Evolutionary conservation across 192 early-diverging fungal species (phyloP), one percentile per base, ranked within the genome.

Genomic region (Powellomyces hirtus): DNA sequence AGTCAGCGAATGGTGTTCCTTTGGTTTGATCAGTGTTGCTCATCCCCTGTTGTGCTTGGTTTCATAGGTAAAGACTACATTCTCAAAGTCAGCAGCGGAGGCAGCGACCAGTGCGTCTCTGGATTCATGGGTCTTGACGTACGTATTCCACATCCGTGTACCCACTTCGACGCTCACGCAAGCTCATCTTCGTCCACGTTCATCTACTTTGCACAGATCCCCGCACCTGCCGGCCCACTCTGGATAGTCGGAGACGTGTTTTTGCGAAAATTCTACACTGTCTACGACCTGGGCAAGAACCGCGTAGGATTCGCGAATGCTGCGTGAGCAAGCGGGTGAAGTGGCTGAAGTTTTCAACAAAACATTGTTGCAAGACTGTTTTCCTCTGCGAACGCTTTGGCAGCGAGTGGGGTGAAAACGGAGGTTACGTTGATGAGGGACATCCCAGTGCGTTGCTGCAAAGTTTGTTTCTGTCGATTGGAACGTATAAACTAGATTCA

Each of bases 111-210:
- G 33, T 86, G 85, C 60, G 70, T 86, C n/a, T 81, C 78, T 16
- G 84, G 84, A 27, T 98, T 99, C 77, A 94, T 96, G 90, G 96
- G 95, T 37, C 86, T 94, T 74, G 94, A 96, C 38, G 59, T 64
- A 61, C 58, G 71, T 59, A 31, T 27, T 30, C 2, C 18, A 56
- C 53, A 56, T 29, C 10, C 29, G 53, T 33, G 26, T 56, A n/a
- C n/a, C n/a, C n/a, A n/a, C 31, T 30, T 29, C 53, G 10, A 4
- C 7, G 5, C 16, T 33, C 26, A 56, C 18, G 2, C 5, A 4
- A 63, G 22, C 44, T 11, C 62, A 5, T n/a, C n/a, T n/a, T n/a
- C n/a, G n/a, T n/a, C n/a, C n/a, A n/a, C n/a, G n/a, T 30, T 44
- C 18, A n/a, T 29, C 31, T 18, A 27, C 4, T 46, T 38, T 35